phyloP scores from a whole-genome alignment of 129 eudicot genomes.

The Centella asiatica region DNA sequence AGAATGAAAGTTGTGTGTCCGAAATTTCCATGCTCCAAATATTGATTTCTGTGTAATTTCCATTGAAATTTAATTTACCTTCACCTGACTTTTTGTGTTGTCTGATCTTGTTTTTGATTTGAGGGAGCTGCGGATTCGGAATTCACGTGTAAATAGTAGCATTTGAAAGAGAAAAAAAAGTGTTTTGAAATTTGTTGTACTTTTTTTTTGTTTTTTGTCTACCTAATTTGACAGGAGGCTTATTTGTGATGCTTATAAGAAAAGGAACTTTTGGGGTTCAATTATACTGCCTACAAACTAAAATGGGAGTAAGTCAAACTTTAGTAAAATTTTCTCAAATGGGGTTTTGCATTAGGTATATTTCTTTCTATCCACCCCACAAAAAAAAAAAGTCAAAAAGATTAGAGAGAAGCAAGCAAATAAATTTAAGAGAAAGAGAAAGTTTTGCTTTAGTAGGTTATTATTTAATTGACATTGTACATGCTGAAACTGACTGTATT shows the following conservation, averaged over 20 bases:
- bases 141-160: not conserved
- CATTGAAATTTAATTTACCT: not conserved
- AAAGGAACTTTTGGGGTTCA: not conserved
- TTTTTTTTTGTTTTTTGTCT: too few species aligned
- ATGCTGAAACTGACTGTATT: too few species aligned
- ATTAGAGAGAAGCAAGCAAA: not conserved
- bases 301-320: not conserved
- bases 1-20: constrained; percentile 1
- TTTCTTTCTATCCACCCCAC: constrained; percentile 3
- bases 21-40: constrained; percentile 2
- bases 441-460: too few species aligned
- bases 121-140: not conserved
- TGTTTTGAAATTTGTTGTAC: not conserved
- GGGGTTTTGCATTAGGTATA: constrained; percentile 1
- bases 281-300: not conserved
- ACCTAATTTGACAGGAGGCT: too few species aligned
- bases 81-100: not conserved
- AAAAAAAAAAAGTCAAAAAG: not conserved
- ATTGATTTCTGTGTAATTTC: constrained; percentile 1
- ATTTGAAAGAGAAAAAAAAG: not conserved
- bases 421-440: not conserved
- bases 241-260: too few species aligned
- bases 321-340: not conserved
- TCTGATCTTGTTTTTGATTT: not conserved
- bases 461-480: too few species aligned